Evolutionary conservation across 225 moss, liverwort and hornwort species (phyloP).

Genomic region (Antitrichia curtipendula): DNA sequence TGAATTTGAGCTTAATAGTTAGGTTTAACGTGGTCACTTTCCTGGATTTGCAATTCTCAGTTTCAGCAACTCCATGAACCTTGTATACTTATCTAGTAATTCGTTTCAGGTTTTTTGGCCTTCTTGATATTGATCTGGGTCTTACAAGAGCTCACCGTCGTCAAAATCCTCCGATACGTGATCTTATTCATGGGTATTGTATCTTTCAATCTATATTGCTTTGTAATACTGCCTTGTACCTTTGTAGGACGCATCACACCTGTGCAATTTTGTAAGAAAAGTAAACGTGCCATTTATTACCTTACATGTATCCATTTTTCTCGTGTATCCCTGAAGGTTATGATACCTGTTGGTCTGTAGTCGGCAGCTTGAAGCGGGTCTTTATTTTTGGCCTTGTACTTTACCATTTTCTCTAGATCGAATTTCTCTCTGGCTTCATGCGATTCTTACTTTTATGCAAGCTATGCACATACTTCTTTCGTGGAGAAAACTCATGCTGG

Average conservation of each 20-base stretch:
- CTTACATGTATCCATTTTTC: background rate
- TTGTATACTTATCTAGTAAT: background rate
- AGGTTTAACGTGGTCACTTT: background rate
- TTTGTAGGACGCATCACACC: background rate
- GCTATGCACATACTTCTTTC: background rate
- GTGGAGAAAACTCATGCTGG: background rate
- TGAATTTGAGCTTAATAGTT: background rate
- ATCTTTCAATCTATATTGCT: background rate
- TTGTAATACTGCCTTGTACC: background rate
- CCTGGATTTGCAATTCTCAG: background rate
- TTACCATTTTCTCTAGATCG: background rate
- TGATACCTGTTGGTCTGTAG: background rate
- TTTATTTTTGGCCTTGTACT: background rate
- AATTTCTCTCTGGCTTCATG: background rate
- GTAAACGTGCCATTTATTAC: background rate
- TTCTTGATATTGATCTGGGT: conserved; percentile 69
- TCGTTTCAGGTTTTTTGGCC: conserved; percentile 53
- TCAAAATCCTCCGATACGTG: conserved; percentile 70
- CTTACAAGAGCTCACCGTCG: conserved; percentile 49
- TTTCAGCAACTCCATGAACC: background rate
- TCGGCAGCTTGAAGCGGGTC: background rate
- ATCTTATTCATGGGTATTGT: conserved; percentile 83
- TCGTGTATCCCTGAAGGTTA: background rate
- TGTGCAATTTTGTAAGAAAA: background rate
- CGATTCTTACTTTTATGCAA: background rate